phyloP scores from a whole-genome alignment of 306 rosid species.

The Gynostemma pentaphyllum region DNA sequence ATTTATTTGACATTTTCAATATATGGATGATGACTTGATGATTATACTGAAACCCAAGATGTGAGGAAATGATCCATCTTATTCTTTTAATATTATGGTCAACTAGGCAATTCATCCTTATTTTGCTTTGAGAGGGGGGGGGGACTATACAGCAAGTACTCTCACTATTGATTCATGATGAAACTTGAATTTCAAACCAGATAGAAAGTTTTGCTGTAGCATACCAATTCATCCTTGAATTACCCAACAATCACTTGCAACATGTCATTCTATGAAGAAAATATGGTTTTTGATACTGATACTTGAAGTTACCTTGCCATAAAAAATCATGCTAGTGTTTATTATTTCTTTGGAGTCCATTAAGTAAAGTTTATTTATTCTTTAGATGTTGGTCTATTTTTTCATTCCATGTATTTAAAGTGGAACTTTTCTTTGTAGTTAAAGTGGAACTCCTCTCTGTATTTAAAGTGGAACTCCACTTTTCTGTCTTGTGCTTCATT shows the following conservation, averaged over 20 bases:
- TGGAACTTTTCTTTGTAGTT: no score
- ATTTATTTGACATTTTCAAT: not conserved
- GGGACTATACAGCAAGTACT: not conserved
- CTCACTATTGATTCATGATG: not conserved
- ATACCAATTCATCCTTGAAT: no score
- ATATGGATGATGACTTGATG: not conserved
- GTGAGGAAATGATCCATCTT: no score
- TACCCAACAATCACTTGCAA: no score
- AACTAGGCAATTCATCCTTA: not conserved
- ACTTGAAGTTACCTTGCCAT: not conserved
- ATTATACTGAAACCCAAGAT: no score
- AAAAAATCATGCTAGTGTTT: not conserved
- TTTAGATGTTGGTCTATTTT: no score
- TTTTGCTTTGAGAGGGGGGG: not conserved
- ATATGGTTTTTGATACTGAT: not conserved
- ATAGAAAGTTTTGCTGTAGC: not conserved
- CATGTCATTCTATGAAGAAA: not conserved
- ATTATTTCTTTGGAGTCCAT: slow-evolving; percentile 6
- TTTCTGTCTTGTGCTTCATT: no score
- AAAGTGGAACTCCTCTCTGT: no score
- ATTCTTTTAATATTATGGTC: no score
- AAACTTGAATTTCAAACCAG: not conserved
- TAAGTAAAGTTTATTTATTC: no score
- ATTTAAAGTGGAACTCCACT: no score
- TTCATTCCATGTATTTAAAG: not conserved